A percentile compares a stretch with the other conserved stretches of the same genome.
These are phyloP conservation scores for Fusarium fracticaudum DNA, from an alignment of 2,329 filamentous ascomycete species.

Conservation along the genomic window DNA sequence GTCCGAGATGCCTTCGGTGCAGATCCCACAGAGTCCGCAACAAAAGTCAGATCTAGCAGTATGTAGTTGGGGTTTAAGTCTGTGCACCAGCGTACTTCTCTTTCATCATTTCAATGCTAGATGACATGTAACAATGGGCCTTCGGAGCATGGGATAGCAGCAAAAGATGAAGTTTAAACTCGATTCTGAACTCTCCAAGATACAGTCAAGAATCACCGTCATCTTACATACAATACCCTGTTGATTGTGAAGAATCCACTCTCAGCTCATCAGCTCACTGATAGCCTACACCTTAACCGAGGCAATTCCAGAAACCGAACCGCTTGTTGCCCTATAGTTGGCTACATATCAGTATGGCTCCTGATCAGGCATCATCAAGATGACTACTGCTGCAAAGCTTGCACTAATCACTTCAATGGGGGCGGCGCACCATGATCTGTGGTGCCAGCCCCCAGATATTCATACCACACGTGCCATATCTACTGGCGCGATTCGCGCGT, in stretches of 20 bases:
- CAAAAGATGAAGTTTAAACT: neutral
- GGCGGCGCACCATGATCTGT: neutral
- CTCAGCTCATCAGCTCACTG: constrained; percentile 9
- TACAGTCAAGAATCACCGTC: neutral
- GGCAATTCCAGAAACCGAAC: neutral
- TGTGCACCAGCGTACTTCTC: neutral
- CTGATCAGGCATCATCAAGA: neutral
- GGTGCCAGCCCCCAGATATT: constrained; percentile 8
- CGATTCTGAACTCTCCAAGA: neutral
- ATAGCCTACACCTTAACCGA: constrained; percentile 3
- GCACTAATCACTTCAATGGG: neutral
- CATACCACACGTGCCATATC: neutral
- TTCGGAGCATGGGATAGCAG: neutral
- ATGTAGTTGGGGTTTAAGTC: neutral
- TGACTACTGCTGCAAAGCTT: constrained; percentile 15
- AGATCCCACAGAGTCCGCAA: constrained; percentile 12
- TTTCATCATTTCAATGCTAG: neutral
- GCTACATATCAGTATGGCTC: neutral
- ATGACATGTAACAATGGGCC: neutral
- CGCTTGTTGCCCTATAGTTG: constrained; percentile 2
- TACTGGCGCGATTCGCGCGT: neutral
- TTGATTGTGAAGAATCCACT: constrained; percentile 13
- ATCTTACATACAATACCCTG: neutral
- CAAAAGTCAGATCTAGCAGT: neutral
- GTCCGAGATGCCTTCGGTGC: constrained; percentile 26